Evolutionary conservation across 1,284 basidiomycete species (phyloP).

Genomic region (Anthracocystis panici-leucophaei): DNA sequence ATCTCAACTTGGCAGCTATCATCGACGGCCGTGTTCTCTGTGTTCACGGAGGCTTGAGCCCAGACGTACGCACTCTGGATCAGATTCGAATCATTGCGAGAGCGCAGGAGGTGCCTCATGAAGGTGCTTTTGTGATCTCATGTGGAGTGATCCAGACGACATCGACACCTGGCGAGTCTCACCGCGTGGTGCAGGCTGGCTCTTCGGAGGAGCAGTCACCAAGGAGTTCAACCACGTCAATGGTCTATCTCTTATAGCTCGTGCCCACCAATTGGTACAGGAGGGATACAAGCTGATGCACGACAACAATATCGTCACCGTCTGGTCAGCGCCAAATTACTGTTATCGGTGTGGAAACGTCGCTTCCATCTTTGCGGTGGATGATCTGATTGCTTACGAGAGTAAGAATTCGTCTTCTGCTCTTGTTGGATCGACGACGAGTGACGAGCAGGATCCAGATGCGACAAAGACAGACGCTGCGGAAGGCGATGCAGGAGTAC

Average conservation of each 20-base stretch:
- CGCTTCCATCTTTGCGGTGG: conserved; percentile 95
- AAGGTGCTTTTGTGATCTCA: conserved; percentile 92
- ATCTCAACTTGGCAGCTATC: conserved; percentile 91
- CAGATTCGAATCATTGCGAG: conserved; percentile 99
- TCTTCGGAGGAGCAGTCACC: conserved; percentile 96
- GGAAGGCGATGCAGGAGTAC: neutral
- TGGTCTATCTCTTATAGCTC: conserved; percentile 94
- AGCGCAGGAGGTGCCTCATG: conserved; percentile 94
- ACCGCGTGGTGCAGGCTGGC: conserved; percentile 96
- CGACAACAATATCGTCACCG: conserved; percentile 93
- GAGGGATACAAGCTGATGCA: conserved; percentile 96
- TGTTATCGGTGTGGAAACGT: conserved; percentile 98
- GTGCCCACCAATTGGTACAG: conserved; percentile 99
- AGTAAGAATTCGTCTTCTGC: conserved; percentile 69
- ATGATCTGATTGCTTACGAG: conserved; percentile 48
- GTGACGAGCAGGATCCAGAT: conserved; percentile 54
- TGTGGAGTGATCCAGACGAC: conserved; percentile 99
- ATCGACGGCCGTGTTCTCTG: conserved; percentile 99
- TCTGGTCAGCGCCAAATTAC: conserved; percentile 99
- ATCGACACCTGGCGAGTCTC: conserved; percentile 99
- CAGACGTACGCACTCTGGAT: conserved; percentile 98
- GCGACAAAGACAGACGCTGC: conserved; percentile 12
- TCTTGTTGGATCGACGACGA: conserved; percentile 86
- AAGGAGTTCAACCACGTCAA: conserved; percentile 93
- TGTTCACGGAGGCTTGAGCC: conserved; percentile 95